Conservation (phyloP, 768 basidiomycete species). For the Pleurotus tuoliensis region DNA sequence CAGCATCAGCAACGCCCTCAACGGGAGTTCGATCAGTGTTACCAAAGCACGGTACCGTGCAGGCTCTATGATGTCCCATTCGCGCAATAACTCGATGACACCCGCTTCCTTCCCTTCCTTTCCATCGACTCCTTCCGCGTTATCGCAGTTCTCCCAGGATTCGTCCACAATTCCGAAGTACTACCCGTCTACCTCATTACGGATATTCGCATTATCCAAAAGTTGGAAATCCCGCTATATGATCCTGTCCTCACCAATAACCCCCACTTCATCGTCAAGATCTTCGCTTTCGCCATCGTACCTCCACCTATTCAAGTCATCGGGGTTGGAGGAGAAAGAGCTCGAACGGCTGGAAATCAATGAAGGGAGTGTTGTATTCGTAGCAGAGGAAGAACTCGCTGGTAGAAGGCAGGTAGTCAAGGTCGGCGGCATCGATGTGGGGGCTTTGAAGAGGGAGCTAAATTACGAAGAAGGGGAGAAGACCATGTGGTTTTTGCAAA, state of each 20-base stretch:
- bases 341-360: slow-evolving; percentile 73
- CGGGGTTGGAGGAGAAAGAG: slow-evolving; percentile 58
- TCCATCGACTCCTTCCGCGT: slow-evolving; percentile 51
- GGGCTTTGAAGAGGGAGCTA: slow-evolving; percentile 39
- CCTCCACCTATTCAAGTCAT: slow-evolving; percentile 71
- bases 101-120: slow-evolving; percentile 49
- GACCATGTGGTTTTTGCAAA: slow-evolving; percentile 70
- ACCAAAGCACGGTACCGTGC: slow-evolving; percentile 29
- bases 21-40: slow-evolving; percentile 14
- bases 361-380: slow-evolving; percentile 71
- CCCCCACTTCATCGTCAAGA: slow-evolving; percentile 25
- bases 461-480: slow-evolving; percentile 45
- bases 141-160: slow-evolving; percentile 50
- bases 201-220: slow-evolving; percentile 69
- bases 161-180: slow-evolving; percentile 62
- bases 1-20: not conserved
- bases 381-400: slow-evolving; percentile 56
- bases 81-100: slow-evolving; percentile 32
- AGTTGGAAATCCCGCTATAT: slow-evolving; percentile 69
- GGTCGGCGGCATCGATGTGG: slow-evolving; percentile 62
- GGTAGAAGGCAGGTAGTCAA: slow-evolving; percentile 56
- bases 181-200: slow-evolving; percentile 61
- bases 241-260: slow-evolving; percentile 48
- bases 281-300: slow-evolving; percentile 43
- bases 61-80: slow-evolving; percentile 31